Base-by-base conservation (phyloP, 768 basidiomycete species). In the Daedaleopsis sinensis region DNA sequence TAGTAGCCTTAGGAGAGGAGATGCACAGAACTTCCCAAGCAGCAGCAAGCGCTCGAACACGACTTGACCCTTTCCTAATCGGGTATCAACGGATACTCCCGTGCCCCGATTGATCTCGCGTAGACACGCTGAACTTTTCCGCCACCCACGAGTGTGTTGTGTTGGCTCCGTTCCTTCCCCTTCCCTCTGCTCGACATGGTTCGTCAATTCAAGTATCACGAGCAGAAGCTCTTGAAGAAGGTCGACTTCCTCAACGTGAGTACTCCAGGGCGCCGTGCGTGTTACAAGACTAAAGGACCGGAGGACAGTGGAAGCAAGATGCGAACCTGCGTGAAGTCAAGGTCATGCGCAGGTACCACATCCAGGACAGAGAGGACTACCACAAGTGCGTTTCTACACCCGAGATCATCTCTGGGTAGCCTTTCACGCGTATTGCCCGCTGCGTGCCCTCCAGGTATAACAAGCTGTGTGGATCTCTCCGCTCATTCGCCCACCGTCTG, bases 161-260 rank as follows among this genome's bases (percentile, higher is more conserved):
- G 27, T 38, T 39, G 23, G 27, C 44, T 55, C 16, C 18, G n/a
- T 21, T 61, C 55, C 27, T 7, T 32, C 27, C 27, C 3, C 27
- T 32, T 7, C 27, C 7, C 27, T 32, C 27, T 32, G 27, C 58
- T 61, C 64, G 57, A 59, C 48, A 91, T 91, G 89, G 94, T 97
- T 80, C 83, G 96, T 65, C 89, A 96, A 77, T 84, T 98, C 74
- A 98, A 96, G 79, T 85, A 93, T 73, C 97, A 99, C 77, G 96
- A 99, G 75, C 89, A 95, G 74, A 96, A 90, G 70, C 83, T 97
- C 37, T 84, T 96, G 73, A 95, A 93, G 74, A 95, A 97, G 78
- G 96, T 98, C 68, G 97, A 98, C 77, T 97, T 99, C 74, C 83
- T 98, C 62, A 93, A 91, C 71, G 95, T 94, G 19, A 50, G 56